Evolutionary conservation across 169 alveolate species (phyloP).

Genomic region (Amoebophrya sp.): DNA sequence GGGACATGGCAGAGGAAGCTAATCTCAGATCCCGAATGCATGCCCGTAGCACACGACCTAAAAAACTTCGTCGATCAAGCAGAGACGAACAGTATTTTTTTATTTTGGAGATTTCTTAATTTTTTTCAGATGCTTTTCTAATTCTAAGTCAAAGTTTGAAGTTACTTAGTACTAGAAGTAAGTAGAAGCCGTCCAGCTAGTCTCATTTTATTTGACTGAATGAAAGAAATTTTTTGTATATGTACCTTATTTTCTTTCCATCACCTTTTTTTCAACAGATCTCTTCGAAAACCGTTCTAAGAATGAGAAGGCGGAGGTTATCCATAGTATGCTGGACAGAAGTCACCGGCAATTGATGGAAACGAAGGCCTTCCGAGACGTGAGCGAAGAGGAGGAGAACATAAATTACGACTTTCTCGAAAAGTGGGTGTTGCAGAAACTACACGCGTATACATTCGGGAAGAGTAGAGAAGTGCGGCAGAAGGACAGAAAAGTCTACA

Average conservation of each 20-base stretch:
- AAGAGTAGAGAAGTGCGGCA: neutral
- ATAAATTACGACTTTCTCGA: neutral
- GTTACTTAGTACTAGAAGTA: too few relatives aligned
- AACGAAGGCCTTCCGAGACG: neutral
- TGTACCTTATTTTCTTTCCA: too few relatives aligned
- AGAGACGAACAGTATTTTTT: neutral
- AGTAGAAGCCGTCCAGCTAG: too few relatives aligned
- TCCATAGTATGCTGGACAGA: neutral
- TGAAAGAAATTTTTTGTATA: too few relatives aligned
- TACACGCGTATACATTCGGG: constrained; percentile 2
- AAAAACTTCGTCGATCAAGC: constrained; percentile 8
- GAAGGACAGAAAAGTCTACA: neutral
- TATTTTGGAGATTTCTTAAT: neutral
- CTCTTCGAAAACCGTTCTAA: neutral
- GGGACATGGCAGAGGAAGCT: neutral
- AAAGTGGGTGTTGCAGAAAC: neutral
- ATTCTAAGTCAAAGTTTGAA: too few relatives aligned
- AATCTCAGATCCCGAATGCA: neutral
- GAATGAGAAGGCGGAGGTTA: neutral
- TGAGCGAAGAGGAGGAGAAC: neutral
- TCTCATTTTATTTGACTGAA: too few relatives aligned
- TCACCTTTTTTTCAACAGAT: neutral
- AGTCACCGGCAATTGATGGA: neutral
- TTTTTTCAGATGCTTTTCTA: too few relatives aligned
- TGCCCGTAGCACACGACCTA: neutral